These are phyloP conservation scores for Boletellus deceptivus DNA, from an alignment of 1,284 basidiomycete species.

Conservation along the genomic window DNA sequence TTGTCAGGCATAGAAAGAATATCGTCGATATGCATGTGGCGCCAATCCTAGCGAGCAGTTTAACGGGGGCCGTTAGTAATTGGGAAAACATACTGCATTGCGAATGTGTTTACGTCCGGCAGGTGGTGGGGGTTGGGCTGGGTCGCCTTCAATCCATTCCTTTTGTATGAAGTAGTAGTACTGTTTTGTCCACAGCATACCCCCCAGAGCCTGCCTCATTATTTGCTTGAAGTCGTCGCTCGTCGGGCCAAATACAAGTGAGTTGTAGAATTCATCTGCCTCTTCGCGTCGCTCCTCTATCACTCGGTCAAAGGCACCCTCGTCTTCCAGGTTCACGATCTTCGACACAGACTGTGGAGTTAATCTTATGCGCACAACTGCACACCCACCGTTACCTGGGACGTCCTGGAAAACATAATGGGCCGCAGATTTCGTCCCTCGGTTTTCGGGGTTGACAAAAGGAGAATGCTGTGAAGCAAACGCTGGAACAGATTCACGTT, in stretches of 20 bases:
- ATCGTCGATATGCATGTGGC: conserved; percentile 93
- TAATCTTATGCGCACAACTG: conserved; percentile 92
- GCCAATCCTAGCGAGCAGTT: conserved; percentile 69
- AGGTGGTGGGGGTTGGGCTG: conserved; percentile 92
- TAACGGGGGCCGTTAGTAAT: neutral
- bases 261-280: conserved; percentile 93
- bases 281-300: conserved; percentile 89
- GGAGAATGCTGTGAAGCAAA: conserved; percentile 48
- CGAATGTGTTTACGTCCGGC: conserved; percentile 84
- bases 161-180: conserved; percentile 95
- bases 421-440: conserved; percentile 90
- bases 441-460: conserved; percentile 86
- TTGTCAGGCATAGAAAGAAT: conserved; percentile 99
- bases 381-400: conserved; percentile 89
- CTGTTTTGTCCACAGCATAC: conserved; percentile 99
- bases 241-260: conserved; percentile 77
- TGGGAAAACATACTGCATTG: conserved; percentile 58
- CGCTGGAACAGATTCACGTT: conserved; percentile 35
- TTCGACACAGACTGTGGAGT: conserved; percentile 75
- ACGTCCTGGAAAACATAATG: conserved; percentile 89
- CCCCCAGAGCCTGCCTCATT: conserved; percentile 94
- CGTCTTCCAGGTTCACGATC: conserved; percentile 83
- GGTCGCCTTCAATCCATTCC: conserved; percentile 95
- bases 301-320: conserved; percentile 84
- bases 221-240: conserved; percentile 93